Evolutionary conservation across 2,329 filamentous ascomycete species (phyloP), one percentile per base, ranked within the genome.

Genomic region (Lachnellula hyalina): DNA sequence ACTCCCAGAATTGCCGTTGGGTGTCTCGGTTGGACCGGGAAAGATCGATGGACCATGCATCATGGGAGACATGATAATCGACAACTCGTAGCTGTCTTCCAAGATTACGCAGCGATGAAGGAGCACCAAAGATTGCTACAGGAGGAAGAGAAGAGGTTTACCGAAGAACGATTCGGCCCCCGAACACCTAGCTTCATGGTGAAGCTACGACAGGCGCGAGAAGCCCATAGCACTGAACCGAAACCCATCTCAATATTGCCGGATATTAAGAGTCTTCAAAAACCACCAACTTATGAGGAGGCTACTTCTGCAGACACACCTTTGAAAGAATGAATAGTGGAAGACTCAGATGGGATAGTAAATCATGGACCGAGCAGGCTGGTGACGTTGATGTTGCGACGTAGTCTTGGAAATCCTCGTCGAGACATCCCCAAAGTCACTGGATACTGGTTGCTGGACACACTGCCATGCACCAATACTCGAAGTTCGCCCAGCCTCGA

Each of bases 1-100:
- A 52, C 51, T 6, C 63, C 63, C 2, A 52, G 56, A 44, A 59
- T 62, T 25, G 60, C 61, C 3, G 56, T 63, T 25, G 63, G 63
- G 14, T 65, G 59, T 54, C 45, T 65, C 1, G 61, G 63, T 2
- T 61, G 61, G 63, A 55, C 50, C 7, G 61, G 61, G 3, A 17
- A 40, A 5, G 61, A 62, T n/a, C 49, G 55, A 6, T 51, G 51
- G 35, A 59, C 50, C 12, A 44, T 61, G 42, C 45, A 57, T 32
- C 61, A 62, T 52, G 50, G 50, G 8, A 49, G 47, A 21, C 47
- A 56, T 12, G 61, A 63, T 50, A 57, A 53, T 44, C 51, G 62
- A 21, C 57, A 61, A 38, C 48, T 65, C 11, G 51, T 64, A 2
- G 57, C 50, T 11, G 49, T 63, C 2, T 62, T 60, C 46, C 54